Conservation (phyloP, 805 yeast species). For the Wickerhamomyces alni region DNA sequence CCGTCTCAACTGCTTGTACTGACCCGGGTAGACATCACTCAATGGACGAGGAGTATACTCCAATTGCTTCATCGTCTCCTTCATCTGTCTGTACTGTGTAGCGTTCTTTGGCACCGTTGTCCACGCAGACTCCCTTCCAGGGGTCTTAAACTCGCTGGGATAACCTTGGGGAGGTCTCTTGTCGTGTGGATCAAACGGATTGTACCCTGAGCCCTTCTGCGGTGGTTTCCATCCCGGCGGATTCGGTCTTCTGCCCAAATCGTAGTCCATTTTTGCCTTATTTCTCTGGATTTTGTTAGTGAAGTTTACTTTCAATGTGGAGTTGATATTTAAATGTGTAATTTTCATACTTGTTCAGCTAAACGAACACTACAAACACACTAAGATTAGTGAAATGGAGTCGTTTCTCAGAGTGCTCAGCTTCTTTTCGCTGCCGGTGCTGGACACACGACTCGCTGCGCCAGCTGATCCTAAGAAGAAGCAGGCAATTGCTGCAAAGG, state of each 20-base stretch:
- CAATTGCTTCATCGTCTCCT: constrained; percentile 66
- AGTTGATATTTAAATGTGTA: too few relatives aligned
- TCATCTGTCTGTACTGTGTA: constrained; percentile 59
- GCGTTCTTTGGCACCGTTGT: constrained; percentile 58
- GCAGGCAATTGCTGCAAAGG: constrained; percentile 12
- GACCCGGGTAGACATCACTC: constrained; percentile 71
- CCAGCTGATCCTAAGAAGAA: constrained; percentile 25
- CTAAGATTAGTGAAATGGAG: not conserved
- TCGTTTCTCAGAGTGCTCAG: constrained; percentile 3
- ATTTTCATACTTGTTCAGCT: not conserved
- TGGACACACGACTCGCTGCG: constrained; percentile 36
- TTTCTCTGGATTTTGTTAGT: too few relatives aligned
- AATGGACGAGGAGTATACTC: constrained; percentile 76
- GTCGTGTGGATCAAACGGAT: constrained; percentile 78
- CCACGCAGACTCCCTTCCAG: constrained; percentile 53
- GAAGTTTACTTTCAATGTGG: too few relatives aligned
- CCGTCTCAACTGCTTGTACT: constrained; percentile 62
- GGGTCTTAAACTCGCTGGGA: constrained; percentile 72
- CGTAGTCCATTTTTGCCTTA: too few relatives aligned
- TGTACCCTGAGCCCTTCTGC: constrained; percentile 34
- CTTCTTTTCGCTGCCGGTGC: constrained; percentile 32
- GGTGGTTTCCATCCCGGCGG: constrained; percentile 81
- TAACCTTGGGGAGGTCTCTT: constrained; percentile 77
- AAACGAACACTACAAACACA: not conserved
- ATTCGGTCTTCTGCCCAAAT: constrained; percentile 58